Evolutionary conservation across 2,329 filamentous ascomycete species (phyloP).

Genomic region (Cladosporium sp.): DNA sequence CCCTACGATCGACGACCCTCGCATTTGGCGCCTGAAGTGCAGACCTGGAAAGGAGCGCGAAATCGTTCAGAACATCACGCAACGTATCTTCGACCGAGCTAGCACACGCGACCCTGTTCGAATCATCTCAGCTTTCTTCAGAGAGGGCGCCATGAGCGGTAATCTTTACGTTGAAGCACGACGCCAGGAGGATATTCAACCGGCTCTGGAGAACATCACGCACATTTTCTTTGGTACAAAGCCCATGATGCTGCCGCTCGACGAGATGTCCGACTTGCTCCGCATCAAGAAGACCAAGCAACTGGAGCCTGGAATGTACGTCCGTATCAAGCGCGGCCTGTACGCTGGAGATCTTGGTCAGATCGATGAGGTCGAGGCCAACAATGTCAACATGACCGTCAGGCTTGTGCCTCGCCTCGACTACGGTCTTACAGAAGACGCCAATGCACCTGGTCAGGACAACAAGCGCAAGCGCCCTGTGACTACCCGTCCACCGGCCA

Average conservation of each 20-base stretch:
- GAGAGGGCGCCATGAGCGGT: conserved; percentile 83
- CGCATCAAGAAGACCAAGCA: conserved; percentile 82
- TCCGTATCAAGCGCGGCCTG: conserved; percentile 76
- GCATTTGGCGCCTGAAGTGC: conserved; percentile 91
- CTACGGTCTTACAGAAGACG: conserved; percentile 83
- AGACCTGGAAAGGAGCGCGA: conserved; percentile 95
- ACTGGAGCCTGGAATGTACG: conserved; percentile 84
- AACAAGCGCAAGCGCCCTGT: conserved; percentile 73
- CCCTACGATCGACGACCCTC: conserved; percentile 90
- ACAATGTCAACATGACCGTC: conserved; percentile 82
- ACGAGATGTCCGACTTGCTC: conserved; percentile 96
- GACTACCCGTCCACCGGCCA: conserved; percentile 33
- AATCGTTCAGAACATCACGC: conserved; percentile 81
- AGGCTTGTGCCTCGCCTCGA: conserved; percentile 86
- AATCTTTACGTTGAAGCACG: conserved; percentile 94
- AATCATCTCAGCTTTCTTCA: conserved; percentile 89
- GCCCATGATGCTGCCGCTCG: conserved; percentile 85
- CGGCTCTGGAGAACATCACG: conserved; percentile 76
- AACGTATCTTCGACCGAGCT: conserved; percentile 75
- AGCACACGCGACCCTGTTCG: conserved; percentile 75
- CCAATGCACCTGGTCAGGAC: conserved; percentile 37
- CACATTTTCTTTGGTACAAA: conserved; percentile 88
- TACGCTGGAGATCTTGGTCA: conserved; percentile 89
- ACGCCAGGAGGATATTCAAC: conserved; percentile 78
- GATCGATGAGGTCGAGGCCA: conserved; percentile 87